These are phyloP conservation scores for Cardamine resedifolia DNA, from an alignment of 345 rosid species.

Conservation along the genomic window DNA sequence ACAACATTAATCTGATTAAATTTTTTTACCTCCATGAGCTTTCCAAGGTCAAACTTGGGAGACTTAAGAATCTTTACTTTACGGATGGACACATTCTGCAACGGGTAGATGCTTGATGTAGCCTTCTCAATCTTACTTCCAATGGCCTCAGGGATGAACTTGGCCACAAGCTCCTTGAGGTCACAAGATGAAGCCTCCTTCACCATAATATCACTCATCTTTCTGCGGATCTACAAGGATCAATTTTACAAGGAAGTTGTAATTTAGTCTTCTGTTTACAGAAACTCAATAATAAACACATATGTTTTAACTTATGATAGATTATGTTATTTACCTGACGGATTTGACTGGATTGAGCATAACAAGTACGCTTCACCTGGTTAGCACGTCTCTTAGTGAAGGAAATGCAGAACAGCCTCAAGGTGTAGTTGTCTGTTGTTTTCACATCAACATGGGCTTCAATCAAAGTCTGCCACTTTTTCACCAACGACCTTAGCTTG, in stretches of 20 bases:
- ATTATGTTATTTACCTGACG: slow-evolving; percentile 44
- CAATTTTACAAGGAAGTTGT: background rate
- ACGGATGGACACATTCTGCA: slow-evolving; percentile 85
- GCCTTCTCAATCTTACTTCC: slow-evolving; percentile 89
- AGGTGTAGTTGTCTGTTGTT: slow-evolving; percentile 77
- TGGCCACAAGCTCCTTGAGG: slow-evolving; percentile 72
- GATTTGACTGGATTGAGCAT: slow-evolving; percentile 93
- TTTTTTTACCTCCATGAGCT: slow-evolving; percentile 72
- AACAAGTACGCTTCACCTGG: slow-evolving; percentile 91
- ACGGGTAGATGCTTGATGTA: slow-evolving; percentile 68
- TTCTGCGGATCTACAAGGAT: slow-evolving; percentile 64
- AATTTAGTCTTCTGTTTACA: background rate
- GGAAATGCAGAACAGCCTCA: slow-evolving; percentile 87
- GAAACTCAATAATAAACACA: background rate
- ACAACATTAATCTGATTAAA: background rate
- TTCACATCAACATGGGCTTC: slow-evolving; percentile 96
- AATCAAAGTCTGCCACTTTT: slow-evolving; percentile 89
- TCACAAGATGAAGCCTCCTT: slow-evolving; percentile 80
- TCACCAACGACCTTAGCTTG: slow-evolving; percentile 90
- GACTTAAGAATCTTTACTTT: slow-evolving; percentile 92
- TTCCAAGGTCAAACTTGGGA: slow-evolving; percentile 95
- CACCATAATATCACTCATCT: slow-evolving; percentile 89
- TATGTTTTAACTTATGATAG: background rate
- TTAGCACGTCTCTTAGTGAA: slow-evolving; percentile 91
- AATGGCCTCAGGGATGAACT: slow-evolving; percentile 79